Conservation (phyloP, 371 early-diverging fungal genomes). For the Mucor racemosus region DNA sequence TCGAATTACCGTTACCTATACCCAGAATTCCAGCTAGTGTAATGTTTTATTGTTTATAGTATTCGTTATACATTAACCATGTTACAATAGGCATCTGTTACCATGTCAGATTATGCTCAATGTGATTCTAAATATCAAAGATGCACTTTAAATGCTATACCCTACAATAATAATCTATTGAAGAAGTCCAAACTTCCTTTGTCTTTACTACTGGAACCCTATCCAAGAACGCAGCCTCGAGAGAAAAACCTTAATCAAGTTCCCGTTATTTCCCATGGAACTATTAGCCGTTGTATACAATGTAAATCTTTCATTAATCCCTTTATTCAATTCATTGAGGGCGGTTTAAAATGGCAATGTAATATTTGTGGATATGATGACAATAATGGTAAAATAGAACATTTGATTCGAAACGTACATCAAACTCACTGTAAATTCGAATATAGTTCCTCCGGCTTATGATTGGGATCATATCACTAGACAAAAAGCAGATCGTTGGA, state of each 20-base stretch:
- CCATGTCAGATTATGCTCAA: slow-evolving; percentile 47
- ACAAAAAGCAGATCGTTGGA: slow-evolving; percentile 69
- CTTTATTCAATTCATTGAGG: slow-evolving; percentile 77
- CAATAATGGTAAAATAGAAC: slow-evolving; percentile 65
- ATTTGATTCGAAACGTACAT: background rate
- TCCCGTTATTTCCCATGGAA: slow-evolving; percentile 69
- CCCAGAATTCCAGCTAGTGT: slow-evolving; percentile 51
- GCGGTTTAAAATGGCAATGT: slow-evolving; percentile 81
- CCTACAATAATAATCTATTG: slow-evolving; percentile 61
- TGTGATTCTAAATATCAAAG: slow-evolving; percentile 65
- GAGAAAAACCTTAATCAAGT: slow-evolving; percentile 35
- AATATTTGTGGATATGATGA: slow-evolving; percentile 78
- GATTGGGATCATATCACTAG: slow-evolving; percentile 78
- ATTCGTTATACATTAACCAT: background rate
- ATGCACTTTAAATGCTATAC: slow-evolving; percentile 76
- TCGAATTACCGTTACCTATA: slow-evolving; percentile 33
- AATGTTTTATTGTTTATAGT: slow-evolving; percentile 14
- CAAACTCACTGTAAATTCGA: no score
- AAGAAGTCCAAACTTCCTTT: slow-evolving; percentile 75
- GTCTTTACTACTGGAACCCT: slow-evolving; percentile 77
- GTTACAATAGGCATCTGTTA: slow-evolving; percentile 43
- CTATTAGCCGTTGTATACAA: slow-evolving; percentile 76
- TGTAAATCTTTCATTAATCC: slow-evolving; percentile 90
- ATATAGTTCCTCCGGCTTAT: slow-evolving; percentile 70
- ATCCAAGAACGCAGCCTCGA: slow-evolving; percentile 39